phyloP scores from a whole-genome alignment of 257 asterid genomes.

The Anisodus tanguticus region DNA sequence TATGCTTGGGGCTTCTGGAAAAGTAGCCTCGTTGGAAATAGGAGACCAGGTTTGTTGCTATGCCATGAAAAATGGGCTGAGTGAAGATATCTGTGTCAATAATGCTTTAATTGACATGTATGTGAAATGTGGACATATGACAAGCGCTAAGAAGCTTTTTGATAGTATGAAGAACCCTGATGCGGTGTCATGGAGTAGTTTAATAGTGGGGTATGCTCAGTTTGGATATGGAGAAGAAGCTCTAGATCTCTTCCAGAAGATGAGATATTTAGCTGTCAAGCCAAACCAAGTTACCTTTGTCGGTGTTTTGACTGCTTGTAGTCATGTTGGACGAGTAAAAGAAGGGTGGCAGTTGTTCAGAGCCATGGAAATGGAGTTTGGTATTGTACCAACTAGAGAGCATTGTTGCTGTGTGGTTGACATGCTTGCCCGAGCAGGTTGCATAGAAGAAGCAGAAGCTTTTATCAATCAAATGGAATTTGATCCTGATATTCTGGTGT shows the following conservation, averaged over 20 bases:
- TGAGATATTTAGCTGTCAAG: slow-evolving; percentile 55
- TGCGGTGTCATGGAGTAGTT: slow-evolving; percentile 72
- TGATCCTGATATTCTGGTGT: slow-evolving; percentile 64
- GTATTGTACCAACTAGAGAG: slow-evolving; percentile 65
- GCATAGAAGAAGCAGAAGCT: slow-evolving; percentile 64
- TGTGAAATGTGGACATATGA: slow-evolving; percentile 74
- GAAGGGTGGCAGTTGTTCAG: slow-evolving; percentile 69
- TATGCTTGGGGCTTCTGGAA: slow-evolving; percentile 65
- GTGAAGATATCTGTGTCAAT: slow-evolving; percentile 46
- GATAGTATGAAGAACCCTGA: slow-evolving; percentile 50
- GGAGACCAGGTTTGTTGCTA: slow-evolving; percentile 59
- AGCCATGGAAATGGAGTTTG: slow-evolving; percentile 59
- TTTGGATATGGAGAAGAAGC: slow-evolving; percentile 69
- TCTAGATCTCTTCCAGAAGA: slow-evolving; percentile 51
- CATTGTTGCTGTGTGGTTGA: slow-evolving; percentile 72
- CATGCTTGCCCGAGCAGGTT: slow-evolving; percentile 70
- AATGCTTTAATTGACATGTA: slow-evolving; percentile 75
- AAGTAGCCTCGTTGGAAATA: slow-evolving; percentile 55
- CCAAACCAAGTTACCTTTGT: slow-evolving; percentile 77
- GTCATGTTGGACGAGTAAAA: slow-evolving; percentile 74
- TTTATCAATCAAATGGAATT: slow-evolving; percentile 47
- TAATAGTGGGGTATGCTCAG: slow-evolving; percentile 74
- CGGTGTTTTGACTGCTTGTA: slow-evolving; percentile 81
- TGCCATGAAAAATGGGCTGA: slow-evolving; percentile 52
- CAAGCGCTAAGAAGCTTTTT: slow-evolving; percentile 55